These are phyloP conservation scores for Rhodosporidiobolus odoratus DNA, from an alignment of 768 basidiomycete genomes.

Conservation along the genomic window DNA sequence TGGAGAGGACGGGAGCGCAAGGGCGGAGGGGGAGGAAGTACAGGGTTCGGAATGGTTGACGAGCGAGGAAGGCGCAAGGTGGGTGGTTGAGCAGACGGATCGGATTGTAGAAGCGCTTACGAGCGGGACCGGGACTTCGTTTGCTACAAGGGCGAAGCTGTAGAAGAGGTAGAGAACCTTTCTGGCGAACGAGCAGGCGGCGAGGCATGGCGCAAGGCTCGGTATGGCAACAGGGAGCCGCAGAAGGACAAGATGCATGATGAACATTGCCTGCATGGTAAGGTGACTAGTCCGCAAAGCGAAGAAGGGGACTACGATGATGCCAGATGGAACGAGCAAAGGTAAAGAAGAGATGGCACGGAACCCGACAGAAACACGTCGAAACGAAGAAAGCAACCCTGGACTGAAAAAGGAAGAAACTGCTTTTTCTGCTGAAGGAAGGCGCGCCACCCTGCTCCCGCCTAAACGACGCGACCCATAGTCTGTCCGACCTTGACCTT, in stretches of 20 bases:
- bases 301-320: no score
- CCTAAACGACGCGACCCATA: neutral
- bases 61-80: slow-evolving; percentile 47
- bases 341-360: no score
- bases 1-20: slow-evolving; percentile 39
- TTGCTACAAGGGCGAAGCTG: slow-evolving; percentile 35
- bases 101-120: slow-evolving; percentile 42
- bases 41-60: slow-evolving; percentile 43
- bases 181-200: no score
- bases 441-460: neutral
- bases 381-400: no score
- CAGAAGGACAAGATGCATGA: no score
- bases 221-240: no score
- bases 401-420: neutral
- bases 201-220: no score
- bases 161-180: neutral
- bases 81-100: slow-evolving; percentile 47
- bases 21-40: slow-evolving; percentile 14
- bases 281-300: no score
- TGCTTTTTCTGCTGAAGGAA: neutral
- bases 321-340: no score
- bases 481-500: slow-evolving; percentile 48
- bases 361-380: no score
- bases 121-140: neutral
- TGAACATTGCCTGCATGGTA: no score